Base-by-base conservation (phyloP, 257 asterid species). In the Ajuga chamaepitys region DNA sequence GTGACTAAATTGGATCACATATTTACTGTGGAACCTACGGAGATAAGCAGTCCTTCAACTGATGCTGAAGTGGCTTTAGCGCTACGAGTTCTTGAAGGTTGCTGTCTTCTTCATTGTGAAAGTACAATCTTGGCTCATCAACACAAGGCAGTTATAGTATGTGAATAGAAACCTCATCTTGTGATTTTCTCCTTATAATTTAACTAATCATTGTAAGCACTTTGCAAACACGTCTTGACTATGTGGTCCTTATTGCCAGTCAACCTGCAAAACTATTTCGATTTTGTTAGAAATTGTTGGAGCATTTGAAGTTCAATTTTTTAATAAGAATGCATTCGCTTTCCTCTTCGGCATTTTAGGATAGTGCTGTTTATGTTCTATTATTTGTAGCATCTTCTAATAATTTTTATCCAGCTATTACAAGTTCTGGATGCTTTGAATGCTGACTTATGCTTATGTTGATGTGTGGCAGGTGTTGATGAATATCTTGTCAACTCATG, bases 21-120 rank as follows among this genome's bases (percentile, higher is more conserved):
- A 78, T 87, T 89, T 52, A 79, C 95, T 3, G 95, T 87, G 41
- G 87, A 89, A 48, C 92, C 96, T 32, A 70, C 86, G 84, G 80
- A 79, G 74, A 82, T 93, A 69, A 82, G 73, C 20, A 86, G 95
- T 61, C 95, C 97, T 37, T 74, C 96, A 7, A 89, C 90, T 22
- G 99, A 93, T 79, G 85, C 86, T 66, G 99, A 93, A 79, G 95
- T 85, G 51, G 87, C 95, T 61, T 85, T 93, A 67, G 99, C 99
- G 7, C 85, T 93, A 38, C 78, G 97, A 81, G 96, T 93, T 75
- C 83, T 93, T 70, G 99, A 93, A 81, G 99, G 97, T 17, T 87
- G 99, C 46, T 89, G 96, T 70, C 90, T 93, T 56, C 86, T 92
- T 55, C 99, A 93, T 62, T 67, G 68, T 4, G 89, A 82, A 79